Conservation (phyloP, 768 basidiomycete species). For the Strobilomyces dryophilus region DNA sequence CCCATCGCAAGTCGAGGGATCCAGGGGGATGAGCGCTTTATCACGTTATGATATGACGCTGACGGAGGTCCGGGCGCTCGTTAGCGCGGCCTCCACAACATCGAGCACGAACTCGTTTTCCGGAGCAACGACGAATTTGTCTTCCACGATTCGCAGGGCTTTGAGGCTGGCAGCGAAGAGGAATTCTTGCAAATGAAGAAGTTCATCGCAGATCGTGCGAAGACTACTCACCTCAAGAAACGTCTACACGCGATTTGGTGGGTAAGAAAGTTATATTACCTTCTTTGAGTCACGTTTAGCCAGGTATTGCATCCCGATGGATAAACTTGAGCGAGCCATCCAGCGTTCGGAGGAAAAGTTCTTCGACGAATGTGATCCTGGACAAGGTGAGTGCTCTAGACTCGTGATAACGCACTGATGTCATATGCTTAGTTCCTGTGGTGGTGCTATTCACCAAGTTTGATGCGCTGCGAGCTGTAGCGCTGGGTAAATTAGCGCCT, state of each 20-base stretch:
- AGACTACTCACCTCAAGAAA: too few species aligned
- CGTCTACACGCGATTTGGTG: too few species aligned
- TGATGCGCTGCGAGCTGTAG: conserved; percentile 1
- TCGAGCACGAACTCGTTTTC: conserved; percentile 4
- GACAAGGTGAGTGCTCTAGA: too few species aligned
- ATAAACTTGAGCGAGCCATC: too few species aligned
- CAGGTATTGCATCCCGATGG: too few species aligned
- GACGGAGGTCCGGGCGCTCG: too few species aligned
- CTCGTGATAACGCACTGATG: too few species aligned
- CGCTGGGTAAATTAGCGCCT: not conserved
- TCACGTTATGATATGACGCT: too few species aligned
- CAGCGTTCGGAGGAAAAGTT: too few species aligned
- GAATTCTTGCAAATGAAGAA: conserved; percentile 5
- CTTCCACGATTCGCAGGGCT: not conserved
- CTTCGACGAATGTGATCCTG: too few species aligned
- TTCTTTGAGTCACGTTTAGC: too few species aligned
- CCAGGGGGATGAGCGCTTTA: not conserved
- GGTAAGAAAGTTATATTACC: too few species aligned
- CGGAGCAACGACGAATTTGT: not conserved
- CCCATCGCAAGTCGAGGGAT: not conserved
- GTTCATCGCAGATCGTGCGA: conserved; percentile 3
- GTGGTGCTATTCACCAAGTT: conserved; percentile 9
- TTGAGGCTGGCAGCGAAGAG: not conserved
- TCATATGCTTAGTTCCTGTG: not conserved
- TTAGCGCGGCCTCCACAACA: not conserved